Percentiles rank a stretch among this genome's conserved stretches.
These are phyloP conservation scores for Nyssa sinensis DNA, from an alignment of 148 eudicot genomes.

Conservation along the genomic window DNA sequence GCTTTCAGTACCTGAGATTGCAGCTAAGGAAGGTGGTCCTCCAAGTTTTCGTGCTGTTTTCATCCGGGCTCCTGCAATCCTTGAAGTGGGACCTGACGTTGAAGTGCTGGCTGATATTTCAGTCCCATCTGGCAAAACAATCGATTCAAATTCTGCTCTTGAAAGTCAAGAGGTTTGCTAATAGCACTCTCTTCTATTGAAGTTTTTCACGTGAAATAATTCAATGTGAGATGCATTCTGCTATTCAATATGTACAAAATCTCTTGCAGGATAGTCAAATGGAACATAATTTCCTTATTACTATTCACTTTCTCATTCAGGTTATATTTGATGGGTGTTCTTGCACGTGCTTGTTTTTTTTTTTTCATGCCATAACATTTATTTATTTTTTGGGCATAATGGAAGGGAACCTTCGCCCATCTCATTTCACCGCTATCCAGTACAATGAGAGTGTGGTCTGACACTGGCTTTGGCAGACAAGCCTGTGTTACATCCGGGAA, in stretches of 20 bases:
- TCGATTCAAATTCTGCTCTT: constrained; percentile 24
- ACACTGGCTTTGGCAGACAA: too few relatives aligned
- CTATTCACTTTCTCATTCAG: neutral
- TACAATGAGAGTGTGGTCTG: too few relatives aligned
- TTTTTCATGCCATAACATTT: too few relatives aligned
- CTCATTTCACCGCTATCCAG: too few relatives aligned
- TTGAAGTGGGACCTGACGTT: constrained; percentile 89
- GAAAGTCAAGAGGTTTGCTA: constrained; percentile 61
- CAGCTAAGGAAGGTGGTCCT: constrained; percentile 83
- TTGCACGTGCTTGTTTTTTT: neutral
- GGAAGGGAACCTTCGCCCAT: too few relatives aligned
- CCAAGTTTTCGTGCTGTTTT: constrained; percentile 78
- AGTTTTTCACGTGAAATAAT: neutral
- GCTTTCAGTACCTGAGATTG: constrained; percentile 62
- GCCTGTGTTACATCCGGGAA: too few relatives aligned
- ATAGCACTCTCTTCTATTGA: constrained; percentile 10
- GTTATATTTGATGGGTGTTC: neutral
- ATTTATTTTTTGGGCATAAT: too few relatives aligned
- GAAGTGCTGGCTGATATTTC: constrained; percentile 79
- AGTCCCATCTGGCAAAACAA: constrained; percentile 37
- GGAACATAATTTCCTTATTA: neutral
- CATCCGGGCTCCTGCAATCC: constrained; percentile 93
- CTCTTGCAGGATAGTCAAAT: neutral
- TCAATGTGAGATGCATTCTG: neutral
- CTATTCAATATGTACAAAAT: too few relatives aligned